Evolutionary conservation across 768 basidiomycete genomes (phyloP), one percentile per base, ranked within the genome.

Genomic region (Plicaturopsis crispa): DNA sequence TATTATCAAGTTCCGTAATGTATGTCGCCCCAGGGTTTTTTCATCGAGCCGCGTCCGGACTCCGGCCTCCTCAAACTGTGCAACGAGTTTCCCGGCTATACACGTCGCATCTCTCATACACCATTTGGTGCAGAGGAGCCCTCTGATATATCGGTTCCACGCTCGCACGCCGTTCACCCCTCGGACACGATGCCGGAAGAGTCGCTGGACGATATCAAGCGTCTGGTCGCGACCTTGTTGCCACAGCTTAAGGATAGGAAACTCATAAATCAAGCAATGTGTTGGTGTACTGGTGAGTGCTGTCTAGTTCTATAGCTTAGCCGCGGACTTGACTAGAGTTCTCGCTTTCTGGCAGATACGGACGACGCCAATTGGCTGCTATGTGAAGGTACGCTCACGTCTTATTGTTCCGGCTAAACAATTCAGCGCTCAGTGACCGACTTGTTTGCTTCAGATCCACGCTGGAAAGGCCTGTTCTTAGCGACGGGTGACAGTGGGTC

Each of bases 261-360:
- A 24, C 32, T 40, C 12, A 34, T 35, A 6, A 40, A 40, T 40
- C 39, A 34, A 14, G 24, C 32, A 4, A 35, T 40, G 39, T 40
- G 38, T 20, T 40, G 39, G 39, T 40, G 39, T 40, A 31, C 39
- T 22, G 39, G n/a, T n/a, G n/a, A n/a, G n/a, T n/a, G n/a, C n/a
- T n/a, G n/a, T n/a, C n/a, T n/a, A n/a, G n/a, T n/a, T n/a, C n/a
- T n/a, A n/a, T n/a, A n/a, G n/a, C n/a, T n/a, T n/a, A n/a, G n/a
- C n/a, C n/a, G n/a, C n/a, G n/a, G n/a, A n/a, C n/a, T n/a, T n/a
- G n/a, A n/a, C n/a, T n/a, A n/a, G n/a, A n/a, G n/a, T n/a, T n/a
- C n/a, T n/a, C n/a, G n/a, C n/a, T n/a, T n/a, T n/a, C n/a, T n/a
- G n/a, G n/a, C n/a, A n/a, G n/a, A 40, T 33, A 40, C 30, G 6